These are phyloP conservation scores for Crassisporium funariophilum DNA, from an alignment of 768 basidiomycete genomes.

Conservation along the genomic window DNA sequence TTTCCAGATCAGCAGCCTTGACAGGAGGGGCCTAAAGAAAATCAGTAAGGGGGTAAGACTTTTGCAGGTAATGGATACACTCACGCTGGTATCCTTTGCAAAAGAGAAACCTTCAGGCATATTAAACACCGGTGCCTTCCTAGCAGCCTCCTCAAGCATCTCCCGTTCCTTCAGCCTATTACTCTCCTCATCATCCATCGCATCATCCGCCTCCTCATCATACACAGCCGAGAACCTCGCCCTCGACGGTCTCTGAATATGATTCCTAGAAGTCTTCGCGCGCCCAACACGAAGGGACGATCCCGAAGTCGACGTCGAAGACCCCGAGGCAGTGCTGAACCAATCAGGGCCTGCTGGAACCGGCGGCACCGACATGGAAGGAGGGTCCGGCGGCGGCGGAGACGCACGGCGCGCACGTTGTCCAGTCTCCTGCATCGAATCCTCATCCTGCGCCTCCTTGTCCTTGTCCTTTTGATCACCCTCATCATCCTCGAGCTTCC, in stretches of 20 bases:
- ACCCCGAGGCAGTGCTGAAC: constrained; percentile 32
- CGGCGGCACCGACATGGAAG: constrained; percentile 21
- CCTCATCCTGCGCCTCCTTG: constrained; percentile 18
- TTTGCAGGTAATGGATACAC: constrained; percentile 1
- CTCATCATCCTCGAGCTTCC: constrained; percentile 53
- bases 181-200: constrained; percentile 41
- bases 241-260: constrained; percentile 55
- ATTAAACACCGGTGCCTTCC: constrained; percentile 57
- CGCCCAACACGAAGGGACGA: constrained; percentile 73
- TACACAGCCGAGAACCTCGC: constrained; percentile 70
- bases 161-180: constrained; percentile 45
- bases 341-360: constrained; percentile 28
- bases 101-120: constrained; percentile 69
- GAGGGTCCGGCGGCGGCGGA: constrained; percentile 12
- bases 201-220: constrained; percentile 50
- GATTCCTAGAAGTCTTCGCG: constrained; percentile 54
- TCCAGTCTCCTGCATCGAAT: constrained; percentile 8
- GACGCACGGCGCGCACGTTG: constrained; percentile 12
- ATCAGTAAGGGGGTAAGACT: constrained; percentile 27
- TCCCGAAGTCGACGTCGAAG: constrained; percentile 27
- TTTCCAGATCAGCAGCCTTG: constrained; percentile 31
- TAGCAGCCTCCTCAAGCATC: constrained; percentile 55
- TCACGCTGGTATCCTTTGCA: constrained; percentile 42
- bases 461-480: constrained; percentile 21
- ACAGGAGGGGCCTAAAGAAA: constrained; percentile 28